Base-by-base conservation (phyloP, 768 basidiomycete species). In the Pleurotus salmoneostramineus region DNA sequence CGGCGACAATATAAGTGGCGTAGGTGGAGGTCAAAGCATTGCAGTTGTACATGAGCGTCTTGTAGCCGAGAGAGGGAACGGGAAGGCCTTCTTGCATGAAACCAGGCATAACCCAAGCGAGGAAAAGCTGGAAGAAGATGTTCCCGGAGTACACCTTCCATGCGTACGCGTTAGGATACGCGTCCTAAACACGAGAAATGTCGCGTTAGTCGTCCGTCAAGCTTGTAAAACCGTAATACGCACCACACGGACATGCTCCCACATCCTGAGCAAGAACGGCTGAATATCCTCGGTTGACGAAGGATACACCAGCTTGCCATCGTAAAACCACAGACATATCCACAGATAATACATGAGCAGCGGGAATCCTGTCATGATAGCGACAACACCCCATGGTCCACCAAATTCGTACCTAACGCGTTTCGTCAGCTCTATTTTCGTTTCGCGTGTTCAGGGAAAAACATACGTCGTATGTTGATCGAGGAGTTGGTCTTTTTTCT, bases 331-430 rank as follows among this genome's bases (percentile, higher is more conserved):
- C 36, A 98, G 82, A 68, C 97, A 99, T 58, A 93, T 93, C 93
- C 94, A 98, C 61, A 98, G 83, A 76, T 98, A 99, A 72, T 97
- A 99, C 95, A 99, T 98, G 60, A 98, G 80, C 27, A 89, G 71
- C 0, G 97, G 97, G 69, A 99, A 99, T 48, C 90, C 88, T 15
- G 87, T 78, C 90, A 99, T 98, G 75, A 99, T 98, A 10, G 89
- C 90, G 8, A 85, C 71, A 31, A 95, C 94, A 46, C 96, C 97
- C 73, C 81, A 80, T 43, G 96, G 95, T 2, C 96, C 96, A 62
- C 97, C 96, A 66, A 99, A 99, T 71, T 99, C 95, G 75, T 91
- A 96, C 37, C 93, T 95, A 62, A 4, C 44, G 44, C 12, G 61
- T 21, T 60, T 43, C 27, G 21, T 27, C 21, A 27, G 21, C 21